phyloP scores from a whole-genome alignment of 2,329 filamentous ascomycete genomes.

The Verticillium klebahnii region DNA sequence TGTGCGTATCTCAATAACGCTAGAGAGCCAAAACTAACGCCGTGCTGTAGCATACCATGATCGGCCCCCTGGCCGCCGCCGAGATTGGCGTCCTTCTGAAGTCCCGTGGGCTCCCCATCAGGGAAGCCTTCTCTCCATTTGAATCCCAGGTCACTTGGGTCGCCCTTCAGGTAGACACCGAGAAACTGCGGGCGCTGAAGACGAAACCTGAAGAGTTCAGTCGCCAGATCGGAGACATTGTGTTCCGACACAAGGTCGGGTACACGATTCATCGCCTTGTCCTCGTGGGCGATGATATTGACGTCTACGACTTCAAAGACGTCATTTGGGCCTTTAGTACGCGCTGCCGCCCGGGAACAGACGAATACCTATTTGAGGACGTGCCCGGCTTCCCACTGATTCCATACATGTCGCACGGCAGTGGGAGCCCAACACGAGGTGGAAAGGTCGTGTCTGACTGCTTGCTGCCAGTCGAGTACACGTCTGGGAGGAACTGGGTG shows the following conservation, averaged over 20 bases:
- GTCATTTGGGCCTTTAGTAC: slow-evolving; percentile 46
- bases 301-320: slow-evolving; percentile 38
- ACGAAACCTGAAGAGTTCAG: slow-evolving; percentile 35
- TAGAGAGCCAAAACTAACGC: slow-evolving; percentile 1
- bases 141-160: slow-evolving; percentile 44
- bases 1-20: slow-evolving; percentile 5
- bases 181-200: slow-evolving; percentile 50
- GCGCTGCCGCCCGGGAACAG: slow-evolving; percentile 36
- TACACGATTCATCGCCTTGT: slow-evolving; percentile 38
- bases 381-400: slow-evolving; percentile 36
- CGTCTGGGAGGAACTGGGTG: slow-evolving; percentile 23
- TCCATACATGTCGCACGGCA: slow-evolving; percentile 41
- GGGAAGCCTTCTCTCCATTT: slow-evolving; percentile 37
- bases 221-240: slow-evolving; percentile 33
- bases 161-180: slow-evolving; percentile 51
- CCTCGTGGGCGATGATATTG: slow-evolving; percentile 44
- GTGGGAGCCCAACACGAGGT: slow-evolving; percentile 16
- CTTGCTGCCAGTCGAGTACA: slow-evolving; percentile 37
- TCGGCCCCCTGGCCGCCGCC: slow-evolving; percentile 20
- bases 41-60: not conserved
- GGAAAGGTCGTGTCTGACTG: slow-evolving; percentile 43
- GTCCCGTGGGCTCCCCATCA: slow-evolving; percentile 34
- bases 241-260: slow-evolving; percentile 36
- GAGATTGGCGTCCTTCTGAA: slow-evolving; percentile 33
- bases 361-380: slow-evolving; percentile 41